Conservation (phyloP, 371 early-diverging fungal species). For the Mortierella sp. region DNA sequence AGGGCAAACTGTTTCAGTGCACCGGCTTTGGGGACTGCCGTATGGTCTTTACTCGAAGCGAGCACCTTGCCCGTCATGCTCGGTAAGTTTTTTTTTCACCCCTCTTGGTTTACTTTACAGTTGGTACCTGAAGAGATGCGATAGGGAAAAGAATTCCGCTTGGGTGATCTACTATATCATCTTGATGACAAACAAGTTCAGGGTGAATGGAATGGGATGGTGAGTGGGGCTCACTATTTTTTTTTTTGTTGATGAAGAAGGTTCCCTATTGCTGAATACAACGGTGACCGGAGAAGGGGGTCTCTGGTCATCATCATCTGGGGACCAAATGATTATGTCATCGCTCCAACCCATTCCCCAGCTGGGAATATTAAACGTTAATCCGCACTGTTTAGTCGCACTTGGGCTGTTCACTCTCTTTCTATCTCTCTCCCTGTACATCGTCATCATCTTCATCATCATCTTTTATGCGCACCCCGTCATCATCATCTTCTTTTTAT, state of each 20-base stretch:
- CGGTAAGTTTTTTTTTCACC: conserved; percentile 33
- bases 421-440: no score
- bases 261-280: neutral
- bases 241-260: no score
- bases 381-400: neutral
- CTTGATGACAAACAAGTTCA: neutral
- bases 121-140: conserved; percentile 4
- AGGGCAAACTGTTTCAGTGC: conserved; percentile 63
- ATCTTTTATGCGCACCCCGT: no score
- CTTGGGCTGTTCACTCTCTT: neutral
- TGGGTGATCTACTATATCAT: neutral
- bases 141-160: neutral
- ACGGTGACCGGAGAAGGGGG: no score
- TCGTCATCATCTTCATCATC: neutral
- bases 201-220: neutral
- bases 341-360: neutral
- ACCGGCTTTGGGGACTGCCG: conserved; percentile 66
- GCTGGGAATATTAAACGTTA: neutral
- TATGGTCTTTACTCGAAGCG: conserved; percentile 68
- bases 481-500: neutral
- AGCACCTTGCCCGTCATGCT: conserved; percentile 65
- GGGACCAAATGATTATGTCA: conserved; percentile 5
- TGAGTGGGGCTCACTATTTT: neutral
- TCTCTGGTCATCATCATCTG: neutral
- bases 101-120: neutral